Conservation (phyloP, 2,329 filamentous ascomycete genomes). For the Keithomyces neogunnii region DNA sequence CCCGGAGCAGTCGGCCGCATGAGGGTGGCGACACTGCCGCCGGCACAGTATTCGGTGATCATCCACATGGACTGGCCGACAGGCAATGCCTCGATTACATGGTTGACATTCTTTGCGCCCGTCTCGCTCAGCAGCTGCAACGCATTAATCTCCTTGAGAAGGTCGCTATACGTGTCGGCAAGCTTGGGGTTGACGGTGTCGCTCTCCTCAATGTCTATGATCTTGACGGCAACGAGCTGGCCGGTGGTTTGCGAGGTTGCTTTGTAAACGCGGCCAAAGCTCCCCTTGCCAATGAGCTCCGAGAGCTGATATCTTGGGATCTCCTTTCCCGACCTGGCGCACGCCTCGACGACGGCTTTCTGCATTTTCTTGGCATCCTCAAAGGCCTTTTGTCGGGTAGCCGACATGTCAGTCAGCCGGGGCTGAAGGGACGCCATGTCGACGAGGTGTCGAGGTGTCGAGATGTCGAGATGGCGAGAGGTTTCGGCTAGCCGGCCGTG, state of each 20-base stretch:
- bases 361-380: slow-evolving; percentile 67
- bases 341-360: slow-evolving; percentile 52
- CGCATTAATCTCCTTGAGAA: slow-evolving; percentile 60
- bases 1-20: slow-evolving; percentile 60
- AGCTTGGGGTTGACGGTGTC: slow-evolving; percentile 59
- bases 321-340: slow-evolving; percentile 48
- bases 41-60: slow-evolving; percentile 78
- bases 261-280: slow-evolving; percentile 68
- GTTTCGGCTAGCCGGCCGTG: not conserved
- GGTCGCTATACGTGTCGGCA: slow-evolving; percentile 60
- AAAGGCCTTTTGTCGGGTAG: slow-evolving; percentile 50
- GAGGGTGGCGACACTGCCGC: slow-evolving; percentile 69
- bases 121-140: slow-evolving; percentile 66
- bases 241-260: slow-evolving; percentile 37
- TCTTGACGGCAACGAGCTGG: slow-evolving; percentile 65
- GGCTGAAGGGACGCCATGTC: slow-evolving; percentile 34
- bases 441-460: not conserved
- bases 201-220: slow-evolving; percentile 74
- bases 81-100: slow-evolving; percentile 69
- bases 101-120: slow-evolving; percentile 71
- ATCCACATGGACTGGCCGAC: slow-evolving; percentile 80
- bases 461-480: not conserved
- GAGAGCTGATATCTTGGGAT: slow-evolving; percentile 59
- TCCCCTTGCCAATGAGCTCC: slow-evolving; percentile 68
- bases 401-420: slow-evolving; percentile 32